phyloP scores from a whole-genome alignment of 768 basidiomycete genomes.

The Dioszegia aurantiaca region DNA sequence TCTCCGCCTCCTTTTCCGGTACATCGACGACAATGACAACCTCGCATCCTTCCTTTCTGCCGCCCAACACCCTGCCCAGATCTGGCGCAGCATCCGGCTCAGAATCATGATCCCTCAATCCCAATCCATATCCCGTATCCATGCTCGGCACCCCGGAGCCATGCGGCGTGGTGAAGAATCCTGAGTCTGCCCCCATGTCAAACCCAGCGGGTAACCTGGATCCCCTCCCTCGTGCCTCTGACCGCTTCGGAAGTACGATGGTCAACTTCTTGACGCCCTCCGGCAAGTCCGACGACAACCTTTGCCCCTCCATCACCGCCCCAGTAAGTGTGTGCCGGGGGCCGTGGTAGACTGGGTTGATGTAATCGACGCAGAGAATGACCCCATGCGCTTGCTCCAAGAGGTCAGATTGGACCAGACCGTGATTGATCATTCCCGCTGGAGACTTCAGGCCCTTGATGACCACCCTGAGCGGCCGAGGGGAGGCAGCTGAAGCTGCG shows the following conservation, averaged over 20 bases:
- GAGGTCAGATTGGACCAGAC: constrained; percentile 8
- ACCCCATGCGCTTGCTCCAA: not conserved
- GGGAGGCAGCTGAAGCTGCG: not conserved
- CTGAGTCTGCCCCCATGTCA: constrained; percentile 8
- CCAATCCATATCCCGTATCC: not conserved
- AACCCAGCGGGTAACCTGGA: not conserved
- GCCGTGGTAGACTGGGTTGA: constrained; percentile 6
- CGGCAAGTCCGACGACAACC: constrained; percentile 1
- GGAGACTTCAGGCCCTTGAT: constrained; percentile 7
- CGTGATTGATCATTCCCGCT: constrained; percentile 3
- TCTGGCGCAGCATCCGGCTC: constrained; percentile 7
- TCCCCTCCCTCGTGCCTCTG: too few species aligned
- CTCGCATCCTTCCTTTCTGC: not conserved
- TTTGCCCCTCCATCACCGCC: constrained; percentile 5
- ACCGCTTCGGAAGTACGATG: not conserved
- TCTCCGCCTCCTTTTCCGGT: not conserved
- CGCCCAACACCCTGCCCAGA: not conserved
- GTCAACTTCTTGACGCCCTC: not conserved
- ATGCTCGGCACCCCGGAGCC: not conserved
- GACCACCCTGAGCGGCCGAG: not conserved
- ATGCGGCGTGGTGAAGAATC: not conserved
- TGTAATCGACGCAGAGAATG: constrained; percentile 3
- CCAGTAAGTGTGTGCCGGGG: constrained; percentile 7
- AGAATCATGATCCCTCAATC: not conserved
- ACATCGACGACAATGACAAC: not conserved